Evolutionary conservation across 306 rosid genomes (phyloP), one percentile per base, ranked within the genome.

Genomic region (Begonia masoniana): DNA sequence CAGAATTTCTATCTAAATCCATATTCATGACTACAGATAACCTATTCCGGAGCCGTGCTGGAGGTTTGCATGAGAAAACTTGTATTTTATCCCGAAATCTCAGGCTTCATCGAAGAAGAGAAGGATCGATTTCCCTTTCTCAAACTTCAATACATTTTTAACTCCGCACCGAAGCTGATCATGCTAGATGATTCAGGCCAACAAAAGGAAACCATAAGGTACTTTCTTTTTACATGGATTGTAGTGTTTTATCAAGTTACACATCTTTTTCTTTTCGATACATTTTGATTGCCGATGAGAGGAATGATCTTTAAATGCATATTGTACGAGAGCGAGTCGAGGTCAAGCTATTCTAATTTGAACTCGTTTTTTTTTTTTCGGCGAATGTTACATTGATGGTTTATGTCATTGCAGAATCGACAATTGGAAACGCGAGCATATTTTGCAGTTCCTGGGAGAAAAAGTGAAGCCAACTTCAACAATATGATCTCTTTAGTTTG

Each of bases 11-110:
- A 31, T 31, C 39, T 31, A 31, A 31, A 31, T 31, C 2, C 39
- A 31, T 5, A 5, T 31, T 31, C 39, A 9, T 31, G 39, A 3
- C 62, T 72, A 50, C 80, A 89, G 97, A 52, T 91, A 46, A 75
- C 78, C 5, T 91, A 91, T 74, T 61, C 94, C 13, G 96, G 96
- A 59, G 94, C 92, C 16, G 31, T 83, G 45, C 57, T 91, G 61
- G 96, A 91, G 72, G 99, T 86, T 62, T 91, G 99, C 84, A 78
- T 86, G 99, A 73, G 94, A 72, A 86, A 91, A 61, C 82, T 91
- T 60, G 94, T 83, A 42, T 91, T 91, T 82, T 91, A 91, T 71
- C 99, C 96, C 11, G 96, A 91, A 67, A 64, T 91, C 66, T 92
- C 81, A 56, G 75, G 92, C 66, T 91, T 91, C 74, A 81, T 85